Evolutionary conservation across 257 asterid genomes (phyloP), one percentile per base, ranked within the genome.

Genomic region (Capsicum baccatum): DNA sequence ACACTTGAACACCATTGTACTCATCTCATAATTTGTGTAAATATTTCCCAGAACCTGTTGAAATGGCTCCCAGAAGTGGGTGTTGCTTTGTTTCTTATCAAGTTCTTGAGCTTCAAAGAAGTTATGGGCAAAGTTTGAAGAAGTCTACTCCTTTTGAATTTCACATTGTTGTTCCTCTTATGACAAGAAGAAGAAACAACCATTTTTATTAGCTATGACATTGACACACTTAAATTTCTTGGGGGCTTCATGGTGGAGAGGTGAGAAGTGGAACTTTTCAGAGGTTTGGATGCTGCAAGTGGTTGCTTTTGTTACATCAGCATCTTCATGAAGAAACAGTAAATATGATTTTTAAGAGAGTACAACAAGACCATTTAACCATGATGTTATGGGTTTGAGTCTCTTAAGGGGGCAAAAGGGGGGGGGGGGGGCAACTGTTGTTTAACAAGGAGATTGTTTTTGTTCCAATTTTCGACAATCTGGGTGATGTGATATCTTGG

Each of bases 341-440:
- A 44, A 42, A 47, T 42, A 16, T 44, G 79, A 16, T 44, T 9
- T 4, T 70, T 70, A n/a, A 44, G 37, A 42, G 37, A 17, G 2
- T 70, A 70, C 17, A 70, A 70, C 37, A 67, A 67, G 21, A 1
- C 17, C 9, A 1, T 69, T n/a, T 69, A 70, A 44, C 57, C 79
- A 44, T 39, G 57, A 70, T 33, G 56, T 70, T 70, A 70, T 70
- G 79, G 13, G 35, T 70, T 44, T 70, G 79, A 70, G 79, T 9
- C 57, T 48, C 56, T 39, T 70, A 17, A 17, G 57, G 57, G 56
- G 44, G 57, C 37, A 70, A 70, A 44, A 70, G 35, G 37, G 58
- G 79, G 10, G 57, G 57, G 37, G 58, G 79, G 10, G 57, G 57
- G 37, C 3, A 47, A 52, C 37, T 17, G 10, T 10, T 67, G 8